Conservation (phyloP, 2,329 filamentous ascomycete species). For the Sclerotinia subarctica region DNA sequence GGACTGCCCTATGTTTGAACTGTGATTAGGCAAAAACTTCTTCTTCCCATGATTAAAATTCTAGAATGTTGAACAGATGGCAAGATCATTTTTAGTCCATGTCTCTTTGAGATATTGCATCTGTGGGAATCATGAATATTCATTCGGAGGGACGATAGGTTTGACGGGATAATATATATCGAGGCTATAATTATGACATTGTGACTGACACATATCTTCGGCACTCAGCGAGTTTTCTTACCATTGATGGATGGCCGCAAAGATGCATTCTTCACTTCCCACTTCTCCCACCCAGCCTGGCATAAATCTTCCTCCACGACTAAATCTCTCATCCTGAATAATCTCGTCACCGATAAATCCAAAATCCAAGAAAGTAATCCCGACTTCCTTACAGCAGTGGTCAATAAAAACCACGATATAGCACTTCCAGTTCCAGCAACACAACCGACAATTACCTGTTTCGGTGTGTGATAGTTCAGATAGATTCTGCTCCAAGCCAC, state of each 20-base stretch:
- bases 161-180: conserved; percentile 11
- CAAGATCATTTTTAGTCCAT: neutral
- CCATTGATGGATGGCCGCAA: conserved; percentile 37
- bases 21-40: neutral
- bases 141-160: neutral
- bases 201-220: neutral
- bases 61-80: neutral
- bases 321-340: conserved; percentile 75
- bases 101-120: neutral
- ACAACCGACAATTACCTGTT: conserved; percentile 80
- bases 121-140: neutral
- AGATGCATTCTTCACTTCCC: conserved; percentile 53
- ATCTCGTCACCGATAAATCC: conserved; percentile 60
- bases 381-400: conserved; percentile 59
- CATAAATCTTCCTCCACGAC: conserved; percentile 83
- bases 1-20: no score
- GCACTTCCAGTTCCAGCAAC: conserved; percentile 69
- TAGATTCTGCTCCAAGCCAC: conserved; percentile 86
- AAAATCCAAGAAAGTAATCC: conserved; percentile 73
- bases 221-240: conserved; percentile 33
- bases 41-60: neutral
- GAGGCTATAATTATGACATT: neutral
- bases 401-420: conserved; percentile 73
- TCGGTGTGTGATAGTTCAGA: conserved; percentile 84
- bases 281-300: conserved; percentile 91